Conservation (phyloP, 2,329 filamentous ascomycete genomes). For the Lasiodiplodia gonubiensis region DNA sequence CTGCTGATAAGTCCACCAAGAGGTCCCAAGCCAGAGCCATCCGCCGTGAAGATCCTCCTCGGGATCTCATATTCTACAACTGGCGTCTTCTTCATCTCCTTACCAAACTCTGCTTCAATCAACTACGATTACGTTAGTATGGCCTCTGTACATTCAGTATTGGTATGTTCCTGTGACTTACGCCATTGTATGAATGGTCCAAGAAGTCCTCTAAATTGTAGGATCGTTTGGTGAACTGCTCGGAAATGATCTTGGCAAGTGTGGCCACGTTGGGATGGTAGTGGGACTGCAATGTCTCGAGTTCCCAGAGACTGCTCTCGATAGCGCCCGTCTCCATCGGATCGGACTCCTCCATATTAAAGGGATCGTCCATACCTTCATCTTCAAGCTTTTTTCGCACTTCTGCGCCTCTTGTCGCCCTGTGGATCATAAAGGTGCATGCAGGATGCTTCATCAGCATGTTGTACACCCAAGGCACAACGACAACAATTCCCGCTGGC, state of each 20-base stretch:
- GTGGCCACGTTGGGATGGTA: constrained; percentile 98
- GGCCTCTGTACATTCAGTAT: not conserved
- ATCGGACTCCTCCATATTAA: constrained; percentile 74
- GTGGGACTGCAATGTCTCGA: constrained; percentile 87
- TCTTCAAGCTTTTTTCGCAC: constrained; percentile 65
- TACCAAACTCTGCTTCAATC: constrained; percentile 80
- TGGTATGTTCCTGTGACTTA: constrained; percentile 53
- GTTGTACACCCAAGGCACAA: constrained; percentile 95
- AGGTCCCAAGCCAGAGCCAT: constrained; percentile 38
- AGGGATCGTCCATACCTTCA: constrained; percentile 74
- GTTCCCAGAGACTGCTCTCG: constrained; percentile 93
- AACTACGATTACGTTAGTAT: constrained; percentile 58
- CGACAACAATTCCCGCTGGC: constrained; percentile 83
- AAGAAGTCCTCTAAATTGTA: constrained; percentile 98
- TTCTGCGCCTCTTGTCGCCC: constrained; percentile 66
- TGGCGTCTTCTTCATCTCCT: constrained; percentile 82
- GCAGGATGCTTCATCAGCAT: constrained; percentile 86
- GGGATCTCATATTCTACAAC: constrained; percentile 95
- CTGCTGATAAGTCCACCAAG: constrained; percentile 42
- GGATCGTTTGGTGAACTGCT: constrained; percentile 94
- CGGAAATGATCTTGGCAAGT: constrained; percentile 88
- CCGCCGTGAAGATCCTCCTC: constrained; percentile 72
- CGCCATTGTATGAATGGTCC: constrained; percentile 87
- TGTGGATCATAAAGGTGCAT: constrained; percentile 96
- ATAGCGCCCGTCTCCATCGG: constrained; percentile 87